Base-by-base conservation (phyloP, 208 protist genomes). In the Trypanosoma cruzi region DNA sequence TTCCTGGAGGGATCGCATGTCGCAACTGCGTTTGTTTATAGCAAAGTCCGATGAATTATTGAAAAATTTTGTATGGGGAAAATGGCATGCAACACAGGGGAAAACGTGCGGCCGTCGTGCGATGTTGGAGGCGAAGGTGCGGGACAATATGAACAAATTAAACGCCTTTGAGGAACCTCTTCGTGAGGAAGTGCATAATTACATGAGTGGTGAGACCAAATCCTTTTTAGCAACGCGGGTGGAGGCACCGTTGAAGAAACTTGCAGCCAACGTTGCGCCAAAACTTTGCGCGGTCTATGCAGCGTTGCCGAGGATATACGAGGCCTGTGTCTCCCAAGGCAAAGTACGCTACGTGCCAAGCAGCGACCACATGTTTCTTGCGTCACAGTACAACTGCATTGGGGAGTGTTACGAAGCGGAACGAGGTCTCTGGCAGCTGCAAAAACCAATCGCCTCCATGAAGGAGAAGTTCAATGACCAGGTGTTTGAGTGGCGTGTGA, bases 301-400 rank as follows among this genome's bases (percentile, higher is more conserved):
- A 2, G 22, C 2, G 10, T 7, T 64, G 40, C 68, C 60, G 8
- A 64, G 56, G 24, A 31, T 60, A n/a, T 73, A 66, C 46, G 44
- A 54, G 14, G 42, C 52, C 3, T 64, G 59, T 50, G 60, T 64
- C 4, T 57, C 50, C 2, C 58, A 73, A 28, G 67, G 67, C 10
- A 72, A 72, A 34, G 68, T 66, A 29, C 49, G 48, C 52, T 73
- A 73, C 31, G 56, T 64, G 46, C 20, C 68, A 11, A n/a, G n/a
- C 16, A 44, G 6, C 3, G 56, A 64, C 34, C 57, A 28, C 44
- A 64, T 73, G 59, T 73, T 61, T 60, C 58, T 73, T 48, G 68
- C 52, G 2, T 34, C 49, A 0, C 55, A 64, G 7, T 73, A 73
- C 18, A 73, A 73, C 46, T 36, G 60, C 31, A 55, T 60, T 36